Base-by-base conservation (phyloP, 1,139 yeast species). In the Pichia sp. region DNA sequence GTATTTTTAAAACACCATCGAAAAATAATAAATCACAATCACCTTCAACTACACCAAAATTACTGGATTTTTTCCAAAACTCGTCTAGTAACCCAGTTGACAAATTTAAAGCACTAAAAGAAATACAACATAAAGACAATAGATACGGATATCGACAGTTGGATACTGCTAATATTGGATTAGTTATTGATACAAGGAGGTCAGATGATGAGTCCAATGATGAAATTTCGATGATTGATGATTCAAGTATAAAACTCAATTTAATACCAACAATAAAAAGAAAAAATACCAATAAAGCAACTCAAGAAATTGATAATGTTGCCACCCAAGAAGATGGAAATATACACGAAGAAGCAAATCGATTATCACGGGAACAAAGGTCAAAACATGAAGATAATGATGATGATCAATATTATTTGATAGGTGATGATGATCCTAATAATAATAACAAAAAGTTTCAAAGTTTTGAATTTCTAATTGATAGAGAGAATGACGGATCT, bases 241-340 rank as follows among this genome's bases (percentile, higher is more conserved):
- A 60, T 38, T 61, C 63, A 3, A 59, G 60, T 8, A 52, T 59
- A 14, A 51, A 52, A 11, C 38, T 63, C 18, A 62, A 63, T 30
- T 48, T 63, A 11, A 53, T 58, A 39, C 54, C 57, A 25, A 34
- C 36, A 18, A 33, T 39, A 7, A 22, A 11, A 10, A 22, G 50
- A 29, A 44, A 16, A 11, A 10, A 9, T 8, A 22, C 3, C 1
- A 10, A 18, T 1, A 48, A 47, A n/a, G 51, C 49, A n/a, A 48
- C 54, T 3, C 41, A 45, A 13, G 45, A 43, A 16, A 16, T 19
- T 3, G 9, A 6, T 5, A 10, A 8, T 7, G 47, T 28, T 9
- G 27, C 34, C 4, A 54, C 57, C 1, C 65, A 62, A 45, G 59
- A 51, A 5, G 65, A 62, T 47, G 58, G 59, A 1, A 51, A 59